Evolutionary conservation across 2,329 filamentous ascomycete genomes (phyloP).

Genomic region (Pseudogymnoascus sp.): DNA sequence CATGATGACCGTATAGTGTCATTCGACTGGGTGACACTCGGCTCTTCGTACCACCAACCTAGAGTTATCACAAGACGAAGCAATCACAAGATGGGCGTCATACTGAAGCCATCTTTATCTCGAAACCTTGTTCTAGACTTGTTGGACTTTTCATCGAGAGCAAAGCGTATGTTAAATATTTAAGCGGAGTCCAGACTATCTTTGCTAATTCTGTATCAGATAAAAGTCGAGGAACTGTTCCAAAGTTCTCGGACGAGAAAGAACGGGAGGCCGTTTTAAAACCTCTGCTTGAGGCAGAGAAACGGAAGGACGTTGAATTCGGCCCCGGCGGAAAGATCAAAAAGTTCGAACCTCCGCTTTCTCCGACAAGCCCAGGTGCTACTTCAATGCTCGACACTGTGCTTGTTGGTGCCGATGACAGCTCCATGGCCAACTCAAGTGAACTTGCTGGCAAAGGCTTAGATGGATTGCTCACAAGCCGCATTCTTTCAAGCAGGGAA

Average conservation of each 20-base stretch:
- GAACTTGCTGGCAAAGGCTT: neutral
- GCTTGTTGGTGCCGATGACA: neutral
- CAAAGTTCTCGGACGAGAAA: neutral
- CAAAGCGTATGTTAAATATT: neutral
- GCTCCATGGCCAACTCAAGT: neutral
- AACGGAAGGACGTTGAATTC: neutral
- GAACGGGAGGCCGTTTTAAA: conserved; percentile 1
- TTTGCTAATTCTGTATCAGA: neutral
- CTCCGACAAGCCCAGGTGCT: neutral
- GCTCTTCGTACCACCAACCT: conserved; percentile 46
- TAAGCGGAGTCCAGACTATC: neutral
- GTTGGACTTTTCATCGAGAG: conserved; percentile 12
- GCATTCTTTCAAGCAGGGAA: conserved; percentile 42
- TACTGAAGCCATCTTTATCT: conserved; percentile 53
- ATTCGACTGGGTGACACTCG: conserved; percentile 58
- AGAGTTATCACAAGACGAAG: conserved; percentile 52
- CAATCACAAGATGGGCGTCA: conserved; percentile 52
- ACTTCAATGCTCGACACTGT: neutral
- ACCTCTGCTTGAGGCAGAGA: neutral
- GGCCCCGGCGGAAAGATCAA: neutral
- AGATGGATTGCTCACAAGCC: neutral
- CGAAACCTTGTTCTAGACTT: conserved; percentile 48
- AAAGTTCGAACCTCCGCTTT: neutral
- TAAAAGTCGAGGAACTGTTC: neutral
- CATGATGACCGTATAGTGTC: conserved; percentile 51